Percentiles rank a stretch among this genome's conserved stretches.
These are phyloP conservation scores for Kwoniella heveanensis DNA, from an alignment of 768 basidiomycete species.

Conservation along the genomic window DNA sequence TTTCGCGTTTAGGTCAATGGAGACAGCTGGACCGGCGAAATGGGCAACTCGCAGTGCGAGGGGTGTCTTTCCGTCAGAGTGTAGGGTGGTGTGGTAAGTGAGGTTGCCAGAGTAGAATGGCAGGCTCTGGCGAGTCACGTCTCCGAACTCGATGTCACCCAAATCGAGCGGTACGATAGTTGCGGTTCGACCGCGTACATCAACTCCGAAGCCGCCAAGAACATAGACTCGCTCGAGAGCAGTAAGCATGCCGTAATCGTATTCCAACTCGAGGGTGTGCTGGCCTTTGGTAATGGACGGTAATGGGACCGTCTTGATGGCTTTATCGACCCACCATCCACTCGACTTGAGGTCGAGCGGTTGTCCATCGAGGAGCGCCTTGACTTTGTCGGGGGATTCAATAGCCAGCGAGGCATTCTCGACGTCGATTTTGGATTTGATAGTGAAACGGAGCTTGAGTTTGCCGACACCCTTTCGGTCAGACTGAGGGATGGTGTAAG, in stretches of 20 bases:
- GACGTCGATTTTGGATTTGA: conserved; percentile 19
- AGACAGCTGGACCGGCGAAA: conserved; percentile 32
- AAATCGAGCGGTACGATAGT: conserved; percentile 27
- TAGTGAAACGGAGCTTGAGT: conserved; percentile 30
- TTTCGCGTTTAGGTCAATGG: conserved; percentile 28
- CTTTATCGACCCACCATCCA: conserved; percentile 45
- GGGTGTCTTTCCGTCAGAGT: neutral
- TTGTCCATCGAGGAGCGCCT: conserved; percentile 27
- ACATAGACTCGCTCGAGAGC: conserved; percentile 39
- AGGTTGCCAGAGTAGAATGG: conserved; percentile 46
- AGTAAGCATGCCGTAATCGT: conserved; percentile 28
- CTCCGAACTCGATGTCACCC: conserved; percentile 29
- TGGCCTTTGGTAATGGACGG: conserved; percentile 20
- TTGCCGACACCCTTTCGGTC: conserved; percentile 22
- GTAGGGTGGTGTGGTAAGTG: conserved; percentile 23
- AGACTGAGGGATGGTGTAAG: conserved; percentile 27
- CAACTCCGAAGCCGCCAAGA: conserved; percentile 41
- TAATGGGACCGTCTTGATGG: conserved; percentile 30
- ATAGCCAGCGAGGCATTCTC: conserved; percentile 25
- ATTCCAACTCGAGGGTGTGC: conserved; percentile 29
- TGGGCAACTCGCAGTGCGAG: conserved; percentile 28
- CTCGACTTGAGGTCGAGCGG: conserved; percentile 8
- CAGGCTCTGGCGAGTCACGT: conserved; percentile 34
- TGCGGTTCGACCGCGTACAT: conserved; percentile 23
- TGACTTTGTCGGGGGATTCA: conserved; percentile 24